These are phyloP conservation scores for Coemansia sp. DNA, from an alignment of 192 early-diverging fungal genomes.

Conservation along the genomic window DNA sequence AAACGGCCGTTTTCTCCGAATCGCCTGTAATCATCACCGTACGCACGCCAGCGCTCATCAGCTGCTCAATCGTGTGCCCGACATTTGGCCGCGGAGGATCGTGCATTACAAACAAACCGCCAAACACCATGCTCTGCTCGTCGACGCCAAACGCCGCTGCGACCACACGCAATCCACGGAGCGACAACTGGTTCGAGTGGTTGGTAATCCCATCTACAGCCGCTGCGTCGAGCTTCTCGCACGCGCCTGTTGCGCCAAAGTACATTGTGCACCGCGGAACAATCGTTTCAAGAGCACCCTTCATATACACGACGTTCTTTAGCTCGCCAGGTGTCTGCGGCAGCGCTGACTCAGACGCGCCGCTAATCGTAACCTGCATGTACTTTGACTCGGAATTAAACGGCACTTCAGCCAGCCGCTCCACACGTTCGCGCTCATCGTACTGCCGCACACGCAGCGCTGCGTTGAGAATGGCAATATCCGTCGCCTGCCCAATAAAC, in stretches of 20 bases:
- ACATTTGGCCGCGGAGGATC: conserved; percentile 88
- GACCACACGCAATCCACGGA: conserved; percentile 83
- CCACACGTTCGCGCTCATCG: conserved; percentile 68
- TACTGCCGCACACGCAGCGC: conserved; percentile 56
- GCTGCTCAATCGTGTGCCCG: conserved; percentile 66
- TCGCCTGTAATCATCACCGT: conserved; percentile 99
- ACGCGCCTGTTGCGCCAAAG: conserved; percentile 56
- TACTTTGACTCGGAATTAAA: conserved; percentile 93
- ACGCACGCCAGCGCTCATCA: conserved; percentile 79
- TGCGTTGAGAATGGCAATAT: conserved; percentile 86
- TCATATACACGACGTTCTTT: conserved; percentile 62
- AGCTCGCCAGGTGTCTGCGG: conserved; percentile 6
- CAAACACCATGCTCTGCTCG: conserved; percentile 64
- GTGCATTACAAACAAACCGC: conserved; percentile 83
- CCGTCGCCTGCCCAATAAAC: conserved; percentile 88
- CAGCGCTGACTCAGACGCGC: conserved; percentile 32
- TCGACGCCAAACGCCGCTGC: conserved; percentile 73
- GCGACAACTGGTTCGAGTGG: conserved; percentile 68
- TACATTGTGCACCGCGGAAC: conserved; percentile 70
- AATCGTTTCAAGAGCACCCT: conserved; percentile 85
- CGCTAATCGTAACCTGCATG: conserved; percentile 72
- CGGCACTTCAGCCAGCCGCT: conserved; percentile 75
- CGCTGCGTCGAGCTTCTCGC: conserved; percentile 57
- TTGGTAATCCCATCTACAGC: conserved; percentile 60
- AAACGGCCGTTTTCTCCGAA: conserved; percentile 83